These are phyloP conservation scores for Penicillium lagena DNA, from an alignment of 495 filamentous ascomycete species.

Conservation along the genomic window DNA sequence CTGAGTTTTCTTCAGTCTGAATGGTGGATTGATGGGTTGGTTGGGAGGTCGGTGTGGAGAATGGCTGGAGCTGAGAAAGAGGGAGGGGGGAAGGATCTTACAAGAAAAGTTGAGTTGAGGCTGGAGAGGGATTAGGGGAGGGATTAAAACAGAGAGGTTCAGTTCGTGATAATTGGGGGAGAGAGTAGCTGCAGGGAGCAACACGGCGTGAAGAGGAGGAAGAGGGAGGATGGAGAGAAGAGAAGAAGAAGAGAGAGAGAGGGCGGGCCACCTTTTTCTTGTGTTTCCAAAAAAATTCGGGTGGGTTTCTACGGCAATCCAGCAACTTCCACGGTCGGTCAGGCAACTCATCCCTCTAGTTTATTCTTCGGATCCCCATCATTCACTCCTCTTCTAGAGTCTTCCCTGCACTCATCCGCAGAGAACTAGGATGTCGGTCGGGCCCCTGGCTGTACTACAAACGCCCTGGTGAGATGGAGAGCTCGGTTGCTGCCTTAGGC, in stretches of 20 bases:
- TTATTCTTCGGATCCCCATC: neutral
- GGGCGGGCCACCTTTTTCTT: slow-evolving; percentile 21
- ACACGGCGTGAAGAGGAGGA: slow-evolving; percentile 1
- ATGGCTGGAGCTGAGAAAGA: neutral
- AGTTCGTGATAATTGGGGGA: too few species aligned
- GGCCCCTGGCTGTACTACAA: too few species aligned
- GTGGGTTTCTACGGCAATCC: slow-evolving; percentile 40
- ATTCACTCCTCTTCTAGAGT: slow-evolving; percentile 18
- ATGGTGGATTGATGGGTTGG: neutral
- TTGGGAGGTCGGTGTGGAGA: too few species aligned
- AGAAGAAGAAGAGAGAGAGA: slow-evolving; percentile 6
- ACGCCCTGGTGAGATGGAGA: neutral
- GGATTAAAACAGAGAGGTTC: neutral
- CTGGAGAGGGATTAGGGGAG: neutral
- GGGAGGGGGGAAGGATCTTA: slow-evolving; percentile 1
- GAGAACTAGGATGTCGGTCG: neutral
- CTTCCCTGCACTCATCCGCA: slow-evolving; percentile 7
- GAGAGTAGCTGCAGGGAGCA: too few species aligned
- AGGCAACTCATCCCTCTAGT: slow-evolving; percentile 9
- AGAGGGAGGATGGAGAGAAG: slow-evolving; percentile 18
- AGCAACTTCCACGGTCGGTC: slow-evolving; percentile 38
- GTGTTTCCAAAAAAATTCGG: slow-evolving; percentile 29
- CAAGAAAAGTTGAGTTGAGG: neutral
- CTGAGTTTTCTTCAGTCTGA: neutral
- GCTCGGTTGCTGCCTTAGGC: slow-evolving; percentile 6